Percentiles rank a stretch among this genome's conserved stretches.
These are phyloP conservation scores for Phyllosticta citriasiana DNA, from an alignment of 2,329 filamentous ascomycete species.

Conservation along the genomic window DNA sequence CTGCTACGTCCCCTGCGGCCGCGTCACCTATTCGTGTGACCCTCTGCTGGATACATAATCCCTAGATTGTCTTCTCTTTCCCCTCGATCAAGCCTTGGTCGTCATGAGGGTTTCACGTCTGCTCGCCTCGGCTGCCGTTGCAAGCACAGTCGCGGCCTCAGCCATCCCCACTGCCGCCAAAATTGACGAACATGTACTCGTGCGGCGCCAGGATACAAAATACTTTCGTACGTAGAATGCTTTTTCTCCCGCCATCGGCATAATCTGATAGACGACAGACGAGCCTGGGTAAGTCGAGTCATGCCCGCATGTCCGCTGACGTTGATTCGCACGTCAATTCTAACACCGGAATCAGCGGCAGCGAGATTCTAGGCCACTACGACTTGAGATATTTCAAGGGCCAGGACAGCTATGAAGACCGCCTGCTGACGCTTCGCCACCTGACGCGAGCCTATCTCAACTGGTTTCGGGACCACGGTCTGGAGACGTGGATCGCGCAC, in stretches of 20 bases:
- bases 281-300: slow-evolving; percentile 6
- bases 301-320: too few species aligned
- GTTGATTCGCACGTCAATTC: not conserved
- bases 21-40: not conserved
- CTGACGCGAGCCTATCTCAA: slow-evolving; percentile 66
- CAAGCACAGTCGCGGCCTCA: not conserved
- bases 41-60: not conserved
- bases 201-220: not conserved
- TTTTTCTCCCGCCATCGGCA: not conserved
- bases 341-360: slow-evolving; percentile 16
- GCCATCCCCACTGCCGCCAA: not conserved
- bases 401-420: slow-evolving; percentile 55
- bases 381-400: slow-evolving; percentile 59
- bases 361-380: slow-evolving; percentile 59
- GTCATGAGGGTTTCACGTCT: not conserved
- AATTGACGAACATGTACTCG: not conserved
- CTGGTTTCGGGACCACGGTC: slow-evolving; percentile 51
- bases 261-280: not conserved
- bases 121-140: not conserved
- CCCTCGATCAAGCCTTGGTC: not conserved
- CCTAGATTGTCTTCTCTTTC: not conserved
- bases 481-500: slow-evolving; percentile 82
- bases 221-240: slow-evolving; percentile 8
- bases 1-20: not conserved
- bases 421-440: slow-evolving; percentile 55